Evolutionary conservation across 2,329 filamentous ascomycete species (phyloP).

Genomic region (Chaetomiaceae sp.): DNA sequence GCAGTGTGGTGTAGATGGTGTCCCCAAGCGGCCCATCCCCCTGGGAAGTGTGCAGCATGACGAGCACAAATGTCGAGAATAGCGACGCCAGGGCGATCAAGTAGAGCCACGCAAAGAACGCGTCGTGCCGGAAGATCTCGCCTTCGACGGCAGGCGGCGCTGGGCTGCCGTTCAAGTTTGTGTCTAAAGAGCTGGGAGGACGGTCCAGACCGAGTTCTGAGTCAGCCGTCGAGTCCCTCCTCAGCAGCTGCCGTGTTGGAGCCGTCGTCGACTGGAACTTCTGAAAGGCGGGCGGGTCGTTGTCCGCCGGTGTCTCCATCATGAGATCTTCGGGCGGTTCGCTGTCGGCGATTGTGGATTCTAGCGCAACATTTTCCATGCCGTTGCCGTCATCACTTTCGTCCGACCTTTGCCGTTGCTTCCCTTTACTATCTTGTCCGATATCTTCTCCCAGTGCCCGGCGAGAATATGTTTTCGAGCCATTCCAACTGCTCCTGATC

Average conservation of each 20-base stretch:
- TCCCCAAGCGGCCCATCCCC: slow-evolving; percentile 75
- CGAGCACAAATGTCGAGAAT: slow-evolving; percentile 81
- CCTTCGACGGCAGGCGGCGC: slow-evolving; percentile 48
- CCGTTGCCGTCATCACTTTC: slow-evolving; percentile 44
- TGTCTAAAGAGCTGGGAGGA: slow-evolving; percentile 38
- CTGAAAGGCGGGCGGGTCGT: slow-evolving; percentile 59
- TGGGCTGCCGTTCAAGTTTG: slow-evolving; percentile 33
- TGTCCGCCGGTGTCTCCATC: slow-evolving; percentile 48
- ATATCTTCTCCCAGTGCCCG: slow-evolving; percentile 31
- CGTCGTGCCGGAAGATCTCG: slow-evolving; percentile 76
- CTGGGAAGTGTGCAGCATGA: slow-evolving; percentile 77
- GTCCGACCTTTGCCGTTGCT: slow-evolving; percentile 28
- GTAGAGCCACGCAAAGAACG: slow-evolving; percentile 89
- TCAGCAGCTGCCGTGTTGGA: slow-evolving; percentile 38
- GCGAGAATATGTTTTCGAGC: slow-evolving; percentile 43
- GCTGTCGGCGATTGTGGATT: slow-evolving; percentile 58
- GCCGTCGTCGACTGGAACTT: slow-evolving; percentile 46
- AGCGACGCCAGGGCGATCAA: slow-evolving; percentile 78
- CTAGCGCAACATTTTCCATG: slow-evolving; percentile 84
- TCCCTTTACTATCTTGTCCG: slow-evolving; percentile 27
- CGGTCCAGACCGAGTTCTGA: slow-evolving; percentile 45
- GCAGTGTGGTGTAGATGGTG: slow-evolving; percentile 87
- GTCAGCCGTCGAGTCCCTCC: slow-evolving; percentile 42
- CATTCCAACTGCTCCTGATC: slow-evolving; percentile 63
- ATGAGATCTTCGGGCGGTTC: slow-evolving; percentile 59